Percentiles rank a stretch among this genome's conserved stretches.
Conservation (phyloP, 1,284 basidiomycete species). For the Trametes sp. region DNA sequence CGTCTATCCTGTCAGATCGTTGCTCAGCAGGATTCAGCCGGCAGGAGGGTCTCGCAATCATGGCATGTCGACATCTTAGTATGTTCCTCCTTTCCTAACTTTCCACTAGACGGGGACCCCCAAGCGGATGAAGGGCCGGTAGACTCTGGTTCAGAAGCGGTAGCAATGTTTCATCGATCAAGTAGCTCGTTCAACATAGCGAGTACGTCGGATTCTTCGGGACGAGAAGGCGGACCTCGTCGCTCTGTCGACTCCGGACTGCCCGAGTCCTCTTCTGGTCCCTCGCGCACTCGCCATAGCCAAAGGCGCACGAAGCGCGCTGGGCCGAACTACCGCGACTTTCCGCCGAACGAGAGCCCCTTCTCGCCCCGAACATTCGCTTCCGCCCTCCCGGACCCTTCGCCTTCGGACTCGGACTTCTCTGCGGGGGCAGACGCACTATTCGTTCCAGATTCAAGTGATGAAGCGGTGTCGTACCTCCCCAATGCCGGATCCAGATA, state of each 20-base stretch:
- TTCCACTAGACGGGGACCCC: conserved; percentile 18
- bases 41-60: conserved; percentile 16
- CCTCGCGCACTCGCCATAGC: neutral
- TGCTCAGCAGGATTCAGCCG: conserved; percentile 42
- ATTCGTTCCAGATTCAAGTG: conserved; percentile 31
- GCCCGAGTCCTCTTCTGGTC: neutral
- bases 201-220: neutral
- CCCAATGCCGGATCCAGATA: neutral
- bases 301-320: conserved; percentile 14
- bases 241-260: conserved; percentile 1
- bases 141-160: neutral
- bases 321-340: conserved; percentile 40
- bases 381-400: conserved; percentile 19
- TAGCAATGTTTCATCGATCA: conserved; percentile 7
- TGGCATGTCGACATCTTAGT: conserved; percentile 19
- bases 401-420: neutral
- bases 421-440: conserved; percentile 13
- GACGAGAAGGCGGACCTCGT: neutral
- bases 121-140: neutral
- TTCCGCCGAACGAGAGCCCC: conserved; percentile 32
- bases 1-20: conserved; percentile 45
- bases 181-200: conserved; percentile 11
- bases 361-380: conserved; percentile 35
- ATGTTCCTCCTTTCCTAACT: conserved; percentile 11
- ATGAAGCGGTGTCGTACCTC: conserved; percentile 31